phyloP scores from a whole-genome alignment of 129 eudicot genomes.

The Lactuca sativa region DNA sequence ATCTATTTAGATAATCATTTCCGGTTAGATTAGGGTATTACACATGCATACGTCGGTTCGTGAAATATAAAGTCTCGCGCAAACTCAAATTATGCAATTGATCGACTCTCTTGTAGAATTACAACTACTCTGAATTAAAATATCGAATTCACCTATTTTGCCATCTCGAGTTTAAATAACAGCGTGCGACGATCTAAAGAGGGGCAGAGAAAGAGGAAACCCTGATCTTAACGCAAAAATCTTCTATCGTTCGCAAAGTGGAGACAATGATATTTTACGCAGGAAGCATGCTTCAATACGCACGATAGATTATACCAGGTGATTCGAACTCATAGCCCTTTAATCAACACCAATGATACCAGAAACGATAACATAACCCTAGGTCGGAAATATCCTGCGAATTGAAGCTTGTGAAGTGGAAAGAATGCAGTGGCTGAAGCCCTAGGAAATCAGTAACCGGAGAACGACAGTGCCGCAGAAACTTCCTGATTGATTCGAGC shows the following conservation, averaged over 20 bases:
- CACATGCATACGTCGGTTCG: not conserved
- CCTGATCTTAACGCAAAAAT: constrained; percentile 26
- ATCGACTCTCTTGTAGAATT: not conserved
- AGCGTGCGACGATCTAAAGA: not conserved
- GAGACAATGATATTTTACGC: not conserved
- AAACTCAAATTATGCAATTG: constrained; percentile 13
- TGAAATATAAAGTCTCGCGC: constrained; percentile 1
- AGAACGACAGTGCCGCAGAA: constrained; percentile 5
- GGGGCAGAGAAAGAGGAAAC: not conserved
- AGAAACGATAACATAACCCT: constrained; percentile 22
- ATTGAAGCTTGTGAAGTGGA: constrained; percentile 13
- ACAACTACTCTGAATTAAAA: not conserved
- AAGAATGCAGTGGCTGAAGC: constrained; percentile 22
- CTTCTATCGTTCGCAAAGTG: constrained; percentile 5
- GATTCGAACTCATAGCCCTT: constrained; percentile 12
- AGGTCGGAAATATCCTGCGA: constrained; percentile 9
- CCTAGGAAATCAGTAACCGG: constrained; percentile 18
- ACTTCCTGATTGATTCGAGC: constrained; percentile 6
- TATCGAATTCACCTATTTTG: not conserved
- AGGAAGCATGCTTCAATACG: constrained; percentile 3
- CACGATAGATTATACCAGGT: not conserved
- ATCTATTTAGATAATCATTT: not conserved
- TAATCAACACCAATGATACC: constrained; percentile 18
- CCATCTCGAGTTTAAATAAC: not conserved
- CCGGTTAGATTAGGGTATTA: constrained; percentile 13